A percentile compares a stretch with the other conserved stretches of the same genome.
These are phyloP conservation scores for Boechera stricta DNA, from an alignment of 345 rosid species.

Conservation along the genomic window DNA sequence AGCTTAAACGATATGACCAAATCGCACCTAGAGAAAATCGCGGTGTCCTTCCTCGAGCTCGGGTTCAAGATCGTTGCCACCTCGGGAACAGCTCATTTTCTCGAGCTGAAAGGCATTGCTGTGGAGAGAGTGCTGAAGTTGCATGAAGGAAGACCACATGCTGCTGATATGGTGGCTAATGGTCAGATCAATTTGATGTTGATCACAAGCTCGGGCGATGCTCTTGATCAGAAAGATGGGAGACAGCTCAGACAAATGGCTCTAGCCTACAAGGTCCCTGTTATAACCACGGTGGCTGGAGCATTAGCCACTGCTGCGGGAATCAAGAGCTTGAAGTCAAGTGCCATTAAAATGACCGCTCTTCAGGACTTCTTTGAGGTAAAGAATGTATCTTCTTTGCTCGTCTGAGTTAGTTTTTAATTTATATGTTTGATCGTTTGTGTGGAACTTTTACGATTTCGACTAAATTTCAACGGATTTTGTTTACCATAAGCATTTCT, in stretches of 20 bases:
- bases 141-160: slow-evolving; percentile 96
- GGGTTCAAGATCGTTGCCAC: slow-evolving; percentile 83
- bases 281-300: slow-evolving; percentile 89
- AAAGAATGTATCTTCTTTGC: slow-evolving; percentile 40
- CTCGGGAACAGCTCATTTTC: slow-evolving; percentile 90
- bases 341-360: slow-evolving; percentile 67
- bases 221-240: slow-evolving; percentile 88
- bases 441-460: slow-evolving; percentile 25
- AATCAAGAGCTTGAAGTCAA: slow-evolving; percentile 74
- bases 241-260: slow-evolving; percentile 89
- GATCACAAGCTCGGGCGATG: slow-evolving; percentile 88
- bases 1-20: slow-evolving; percentile 93
- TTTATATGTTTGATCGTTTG: slow-evolving; percentile 18
- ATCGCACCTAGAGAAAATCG: slow-evolving; percentile 76
- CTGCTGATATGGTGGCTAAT: slow-evolving; percentile 94
- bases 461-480: slow-evolving; percentile 30
- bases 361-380: slow-evolving; percentile 86
- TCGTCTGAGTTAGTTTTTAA: slow-evolving; percentile 33
- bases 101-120: slow-evolving; percentile 72
- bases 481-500: slow-evolving; percentile 24
- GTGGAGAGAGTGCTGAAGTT: slow-evolving; percentile 85
- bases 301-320: slow-evolving; percentile 92
- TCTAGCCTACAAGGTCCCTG: slow-evolving; percentile 89
- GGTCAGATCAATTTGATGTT: slow-evolving; percentile 92
- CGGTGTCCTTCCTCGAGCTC: slow-evolving; percentile 69